These are phyloP conservation scores for Solanum verrucosum DNA, from an alignment of 257 asterid genomes.

Conservation along the genomic window DNA sequence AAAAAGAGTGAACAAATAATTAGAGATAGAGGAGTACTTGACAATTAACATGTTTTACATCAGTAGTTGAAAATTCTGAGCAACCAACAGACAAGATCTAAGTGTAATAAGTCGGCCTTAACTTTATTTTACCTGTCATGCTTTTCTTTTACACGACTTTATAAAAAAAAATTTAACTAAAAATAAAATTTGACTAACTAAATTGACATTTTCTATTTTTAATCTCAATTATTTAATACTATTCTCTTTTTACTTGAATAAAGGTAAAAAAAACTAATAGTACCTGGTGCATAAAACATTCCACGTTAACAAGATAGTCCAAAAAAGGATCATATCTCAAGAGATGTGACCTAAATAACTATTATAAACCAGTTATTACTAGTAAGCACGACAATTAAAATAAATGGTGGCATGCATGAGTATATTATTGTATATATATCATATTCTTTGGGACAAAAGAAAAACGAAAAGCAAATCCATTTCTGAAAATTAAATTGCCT, in stretches of 20 bases:
- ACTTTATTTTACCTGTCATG: neutral
- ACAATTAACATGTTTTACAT: too few species aligned
- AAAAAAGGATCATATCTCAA: too few species aligned
- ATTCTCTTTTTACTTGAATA: neutral
- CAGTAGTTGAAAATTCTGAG: too few species aligned
- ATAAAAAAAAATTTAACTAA: neutral
- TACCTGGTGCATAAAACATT: too few species aligned
- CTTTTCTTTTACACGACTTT: neutral
- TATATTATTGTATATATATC: neutral
- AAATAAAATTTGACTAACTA: neutral
- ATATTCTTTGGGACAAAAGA: neutral
- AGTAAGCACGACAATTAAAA: neutral
- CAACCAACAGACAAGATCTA: too few species aligned
- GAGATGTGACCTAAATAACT: too few species aligned
- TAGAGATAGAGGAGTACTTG: too few species aligned
- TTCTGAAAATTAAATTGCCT: neutral
- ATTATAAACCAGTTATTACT: neutral
- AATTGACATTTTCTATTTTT: neutral
- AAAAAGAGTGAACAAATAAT: too few species aligned
- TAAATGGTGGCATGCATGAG: neutral
- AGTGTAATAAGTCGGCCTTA: neutral
- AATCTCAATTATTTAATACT: too few species aligned
- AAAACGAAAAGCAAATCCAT: neutral
- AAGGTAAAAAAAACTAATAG: too few species aligned
- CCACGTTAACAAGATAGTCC: neutral